Evolutionary conservation across 768 basidiomycete species (phyloP), one percentile per base, ranked within the genome.

Genomic region (Auriculariales sp.): DNA sequence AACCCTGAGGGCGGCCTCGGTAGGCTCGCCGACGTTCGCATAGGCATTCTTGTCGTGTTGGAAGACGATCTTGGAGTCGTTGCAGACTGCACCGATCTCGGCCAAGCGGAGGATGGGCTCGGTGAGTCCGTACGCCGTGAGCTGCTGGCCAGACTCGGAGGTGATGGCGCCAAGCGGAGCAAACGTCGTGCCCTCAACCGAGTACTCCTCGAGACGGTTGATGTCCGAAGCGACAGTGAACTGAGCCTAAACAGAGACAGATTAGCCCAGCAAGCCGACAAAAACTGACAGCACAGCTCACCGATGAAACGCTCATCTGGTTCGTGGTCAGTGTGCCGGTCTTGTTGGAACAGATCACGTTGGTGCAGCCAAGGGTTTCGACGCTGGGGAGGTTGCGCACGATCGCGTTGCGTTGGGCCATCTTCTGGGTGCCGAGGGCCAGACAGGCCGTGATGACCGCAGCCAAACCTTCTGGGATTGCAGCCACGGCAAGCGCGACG

Each of bases 301-400:
- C 83, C 65, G 71, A 77, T 28, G 88, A 83, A 22, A 97, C 88
- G 58, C 89, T 87, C 94, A 98, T 98, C 62, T 98, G 94, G 65
- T 90, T 95, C 12, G 91, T 95, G 9, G 92, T 95, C 59, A 95
- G 61, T 29, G 91, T 93, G 46, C 93, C 93, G 24, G 94, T 99
- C 73, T 99, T 99, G 68, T 99, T 95, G 3, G 91, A 93, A 64
- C 94, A 99, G 57, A 99, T 98, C 46, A 99, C 91, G 61, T 95
- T 97, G 35, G 93, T 95, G 69, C 92, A 93, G 1, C 94, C 94
- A 6, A 99, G 72, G 32, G 94, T 98, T 68, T 99, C 94, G 28
- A 99, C 95, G 54, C 86, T 90, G 6, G 94, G 95, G 54, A 99
- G 69, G 64, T 94, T 93, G 58, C 93, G 71, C 49, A 99, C 94